A percentile compares a stretch with the other conserved stretches of the same genome.
Conservation (phyloP, 1,284 basidiomycete genomes). For the Hypsizygus ulmarius region DNA sequence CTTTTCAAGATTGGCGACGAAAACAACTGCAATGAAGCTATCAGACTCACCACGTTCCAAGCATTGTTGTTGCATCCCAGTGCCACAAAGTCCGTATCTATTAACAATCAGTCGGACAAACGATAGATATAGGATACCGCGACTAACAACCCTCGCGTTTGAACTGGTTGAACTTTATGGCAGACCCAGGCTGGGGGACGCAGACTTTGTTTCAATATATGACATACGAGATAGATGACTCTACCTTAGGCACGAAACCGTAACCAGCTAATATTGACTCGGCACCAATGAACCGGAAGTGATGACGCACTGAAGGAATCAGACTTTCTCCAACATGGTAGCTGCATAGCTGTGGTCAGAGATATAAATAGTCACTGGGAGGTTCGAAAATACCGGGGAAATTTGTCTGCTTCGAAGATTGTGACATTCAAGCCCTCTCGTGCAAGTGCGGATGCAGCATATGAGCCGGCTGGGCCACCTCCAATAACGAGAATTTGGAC, state of each 20-base stretch:
- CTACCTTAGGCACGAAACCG: slow-evolving; percentile 58
- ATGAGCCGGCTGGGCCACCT: slow-evolving; percentile 74
- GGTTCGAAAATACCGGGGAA: slow-evolving; percentile 49
- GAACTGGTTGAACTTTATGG: slow-evolving; percentile 63
- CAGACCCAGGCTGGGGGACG: slow-evolving; percentile 50
- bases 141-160: slow-evolving; percentile 66
- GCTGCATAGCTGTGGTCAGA: slow-evolving; percentile 28
- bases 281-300: slow-evolving; percentile 57
- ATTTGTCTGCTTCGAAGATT: slow-evolving; percentile 63
- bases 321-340: slow-evolving; percentile 68
- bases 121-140: not conserved
- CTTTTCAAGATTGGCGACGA: slow-evolving; percentile 28
- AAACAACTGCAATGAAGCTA: not conserved
- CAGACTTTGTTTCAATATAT: slow-evolving; percentile 4
- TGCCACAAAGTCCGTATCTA: slow-evolving; percentile 65
- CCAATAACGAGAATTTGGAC: slow-evolving; percentile 53
- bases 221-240: slow-evolving; percentile 1
- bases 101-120: not conserved
- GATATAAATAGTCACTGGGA: not conserved
- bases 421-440: slow-evolving; percentile 69
- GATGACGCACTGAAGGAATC: slow-evolving; percentile 59
- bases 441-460: slow-evolving; percentile 67
- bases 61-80: slow-evolving; percentile 54
- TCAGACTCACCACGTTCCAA: slow-evolving; percentile 61
- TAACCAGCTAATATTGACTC: slow-evolving; percentile 49